phyloP scores from a whole-genome alignment of 108 stramenopile genomes.

The Heterococcus sp. region DNA sequence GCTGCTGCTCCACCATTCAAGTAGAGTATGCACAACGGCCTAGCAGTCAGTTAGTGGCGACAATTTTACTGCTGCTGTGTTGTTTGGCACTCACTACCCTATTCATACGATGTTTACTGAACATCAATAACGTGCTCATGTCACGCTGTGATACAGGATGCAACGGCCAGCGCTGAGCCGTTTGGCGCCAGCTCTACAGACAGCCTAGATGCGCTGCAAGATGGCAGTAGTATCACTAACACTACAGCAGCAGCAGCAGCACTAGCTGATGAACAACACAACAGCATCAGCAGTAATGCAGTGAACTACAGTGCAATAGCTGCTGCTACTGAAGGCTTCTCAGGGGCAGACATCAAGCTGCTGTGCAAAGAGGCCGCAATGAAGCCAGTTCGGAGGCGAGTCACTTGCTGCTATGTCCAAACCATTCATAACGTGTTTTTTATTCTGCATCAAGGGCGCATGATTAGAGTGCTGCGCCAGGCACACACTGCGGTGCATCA shows the following conservation, averaged over 20 bases:
- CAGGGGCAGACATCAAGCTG: slow-evolving; percentile 57
- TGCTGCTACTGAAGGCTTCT: slow-evolving; percentile 37
- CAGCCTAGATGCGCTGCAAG: too few relatives aligned
- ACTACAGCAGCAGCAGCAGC: not conserved
- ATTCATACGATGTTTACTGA: not conserved
- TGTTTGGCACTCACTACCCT: not conserved
- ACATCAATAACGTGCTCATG: too few relatives aligned
- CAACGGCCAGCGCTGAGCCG: too few relatives aligned
- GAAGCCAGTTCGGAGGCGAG: slow-evolving; percentile 49
- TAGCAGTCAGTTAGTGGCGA: too few relatives aligned
- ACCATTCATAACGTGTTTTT: not conserved
- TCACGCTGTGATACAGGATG: too few relatives aligned
- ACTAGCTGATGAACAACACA: not conserved
- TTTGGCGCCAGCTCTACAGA: too few relatives aligned
- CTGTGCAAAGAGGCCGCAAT: slow-evolving; percentile 69
- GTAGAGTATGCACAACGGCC: too few relatives aligned
- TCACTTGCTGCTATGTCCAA: not conserved
- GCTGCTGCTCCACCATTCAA: not conserved
- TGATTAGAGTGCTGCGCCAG: too few relatives aligned
- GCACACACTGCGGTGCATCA: too few relatives aligned
- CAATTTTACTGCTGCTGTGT: too few relatives aligned
- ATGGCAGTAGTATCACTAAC: too few relatives aligned
- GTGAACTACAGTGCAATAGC: not conserved
- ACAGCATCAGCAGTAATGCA: not conserved
- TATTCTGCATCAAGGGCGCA: too few relatives aligned